Evolutionary conservation across 78 protist genomes (phyloP).

Genomic region (Mantamonas sphyraenae): DNA sequence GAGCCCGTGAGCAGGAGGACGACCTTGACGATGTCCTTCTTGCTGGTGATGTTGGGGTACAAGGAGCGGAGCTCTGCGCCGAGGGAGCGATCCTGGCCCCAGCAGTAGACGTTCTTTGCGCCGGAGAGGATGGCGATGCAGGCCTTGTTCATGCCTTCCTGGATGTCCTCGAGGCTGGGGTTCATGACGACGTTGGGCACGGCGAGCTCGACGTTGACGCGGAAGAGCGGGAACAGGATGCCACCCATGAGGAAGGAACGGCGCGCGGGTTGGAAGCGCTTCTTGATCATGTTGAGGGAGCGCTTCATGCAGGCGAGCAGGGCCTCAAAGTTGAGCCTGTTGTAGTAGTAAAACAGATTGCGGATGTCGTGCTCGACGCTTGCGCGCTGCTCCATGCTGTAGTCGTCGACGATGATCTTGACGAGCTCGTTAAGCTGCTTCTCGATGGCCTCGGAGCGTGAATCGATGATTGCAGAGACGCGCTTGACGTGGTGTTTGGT

Average conservation of each 20-base stretch:
- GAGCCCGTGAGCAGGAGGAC: slow-evolving; percentile 21
- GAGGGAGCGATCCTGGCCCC: slow-evolving; percentile 4
- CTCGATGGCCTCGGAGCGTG: background rate
- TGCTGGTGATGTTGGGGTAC: slow-evolving; percentile 23
- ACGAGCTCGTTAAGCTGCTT: background rate
- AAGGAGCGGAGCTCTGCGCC: slow-evolving; percentile 1
- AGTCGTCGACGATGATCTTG: background rate
- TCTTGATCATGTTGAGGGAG: slow-evolving; percentile 36
- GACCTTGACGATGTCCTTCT: slow-evolving; percentile 49
- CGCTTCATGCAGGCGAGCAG: slow-evolving; percentile 26
- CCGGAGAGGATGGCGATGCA: slow-evolving; percentile 19
- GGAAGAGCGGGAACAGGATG: slow-evolving; percentile 29
- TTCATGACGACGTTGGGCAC: slow-evolving; percentile 34
- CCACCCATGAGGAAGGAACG: background rate
- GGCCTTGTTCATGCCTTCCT: slow-evolving; percentile 37
- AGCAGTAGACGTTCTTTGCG: slow-evolving; percentile 20
- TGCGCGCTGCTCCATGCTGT: background rate
- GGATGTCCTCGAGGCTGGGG: slow-evolving; percentile 52
- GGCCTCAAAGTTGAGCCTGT: slow-evolving; percentile 38
- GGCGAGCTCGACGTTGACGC: slow-evolving; percentile 40
- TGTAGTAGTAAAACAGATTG: slow-evolving; percentile 30
- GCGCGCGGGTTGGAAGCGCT: slow-evolving; percentile 13
- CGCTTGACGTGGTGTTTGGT: slow-evolving; percentile 15
- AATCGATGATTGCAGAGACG: slow-evolving; percentile 13
- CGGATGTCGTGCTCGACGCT: slow-evolving; percentile 9